Evolutionary conservation across 345 rosid species (phyloP).

Genomic region (Acer negundo): DNA sequence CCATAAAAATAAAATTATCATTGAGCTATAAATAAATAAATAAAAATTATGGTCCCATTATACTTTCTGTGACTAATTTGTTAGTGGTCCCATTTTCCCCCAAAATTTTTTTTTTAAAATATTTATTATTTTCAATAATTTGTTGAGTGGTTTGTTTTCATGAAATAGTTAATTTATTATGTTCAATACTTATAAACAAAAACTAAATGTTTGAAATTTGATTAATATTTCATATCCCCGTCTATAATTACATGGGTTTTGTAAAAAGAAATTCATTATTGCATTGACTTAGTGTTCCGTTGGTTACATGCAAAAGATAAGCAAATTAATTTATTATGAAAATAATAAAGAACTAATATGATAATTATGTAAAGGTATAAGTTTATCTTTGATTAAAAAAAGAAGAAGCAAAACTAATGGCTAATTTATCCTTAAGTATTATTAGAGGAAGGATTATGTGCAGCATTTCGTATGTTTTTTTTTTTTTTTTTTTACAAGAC

Average conservation of each 20-base stretch:
- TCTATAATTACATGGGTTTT: neutral
- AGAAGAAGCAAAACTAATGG: neutral
- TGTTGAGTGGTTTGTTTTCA: slow-evolving; percentile 10
- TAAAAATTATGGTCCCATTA: neutral
- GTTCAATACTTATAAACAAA: neutral
- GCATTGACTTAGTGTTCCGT: slow-evolving; percentile 24
- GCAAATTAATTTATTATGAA: neutral
- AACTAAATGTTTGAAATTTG: slow-evolving; percentile 20
- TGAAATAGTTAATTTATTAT: slow-evolving; percentile 16
- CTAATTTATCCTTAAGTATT: neutral
- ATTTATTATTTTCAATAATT: neutral
- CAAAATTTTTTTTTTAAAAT: too few species aligned
- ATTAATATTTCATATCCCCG: slow-evolving; percentile 11
- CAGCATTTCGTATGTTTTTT: too few species aligned
- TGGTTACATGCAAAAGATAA: neutral
- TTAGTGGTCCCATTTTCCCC: slow-evolving; percentile 4
- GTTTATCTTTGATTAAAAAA: neutral
- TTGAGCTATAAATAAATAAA: neutral
- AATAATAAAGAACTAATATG: neutral
- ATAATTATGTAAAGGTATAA: neutral
- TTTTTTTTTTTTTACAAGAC: too few species aligned
- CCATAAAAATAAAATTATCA: neutral
- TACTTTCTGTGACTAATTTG: slow-evolving; percentile 7
- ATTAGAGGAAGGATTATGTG: neutral
- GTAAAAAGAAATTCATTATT: neutral